phyloP scores from a whole-genome alignment of 208 protist genomes.

The Borovskyia barvae region DNA sequence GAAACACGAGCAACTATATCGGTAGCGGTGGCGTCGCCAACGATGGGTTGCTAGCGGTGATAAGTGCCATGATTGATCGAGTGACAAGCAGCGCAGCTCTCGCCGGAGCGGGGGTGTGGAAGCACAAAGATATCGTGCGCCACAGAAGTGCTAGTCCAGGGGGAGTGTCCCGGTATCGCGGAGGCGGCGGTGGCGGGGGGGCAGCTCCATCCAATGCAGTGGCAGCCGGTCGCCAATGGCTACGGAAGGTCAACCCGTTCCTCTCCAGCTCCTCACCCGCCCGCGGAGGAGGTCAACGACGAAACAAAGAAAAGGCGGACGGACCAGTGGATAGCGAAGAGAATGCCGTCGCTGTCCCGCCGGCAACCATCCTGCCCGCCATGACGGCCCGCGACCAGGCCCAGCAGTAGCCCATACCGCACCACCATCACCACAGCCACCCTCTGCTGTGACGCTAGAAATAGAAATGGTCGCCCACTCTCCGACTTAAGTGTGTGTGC shows the following conservation, averaged over 20 bases:
- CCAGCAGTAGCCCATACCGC: conserved; percentile 1
- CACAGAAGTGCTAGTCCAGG: not conserved
- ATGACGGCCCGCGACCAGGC: conserved; percentile 18
- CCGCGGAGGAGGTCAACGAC: not conserved
- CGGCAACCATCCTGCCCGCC: conserved; percentile 5
- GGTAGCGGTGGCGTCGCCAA: not conserved
- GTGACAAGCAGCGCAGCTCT: conserved; percentile 14
- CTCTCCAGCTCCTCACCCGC: conserved; percentile 1
- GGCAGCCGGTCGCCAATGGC: not conserved
- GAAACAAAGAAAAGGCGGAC: conserved; percentile 15
- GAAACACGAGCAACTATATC: not conserved
- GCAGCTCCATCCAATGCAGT: too few relatives aligned
- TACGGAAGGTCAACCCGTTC: not conserved
- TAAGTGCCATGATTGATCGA: conserved; percentile 21
- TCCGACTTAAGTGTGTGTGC: not conserved
- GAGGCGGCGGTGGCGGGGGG: not conserved
- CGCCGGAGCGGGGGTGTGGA: conserved; percentile 10
- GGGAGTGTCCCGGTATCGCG: not conserved
- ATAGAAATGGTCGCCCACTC: not conserved
- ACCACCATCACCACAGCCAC: not conserved
- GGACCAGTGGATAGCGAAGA: conserved; percentile 3
- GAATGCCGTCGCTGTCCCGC: conserved; percentile 7
- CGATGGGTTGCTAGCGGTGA: conserved; percentile 14
- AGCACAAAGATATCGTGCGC: not conserved
- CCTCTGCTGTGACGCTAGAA: not conserved